Evolutionary conservation across 1,284 basidiomycete genomes (phyloP), one percentile per base, ranked within the genome.

Genomic region (Vanrija humicola): DNA sequence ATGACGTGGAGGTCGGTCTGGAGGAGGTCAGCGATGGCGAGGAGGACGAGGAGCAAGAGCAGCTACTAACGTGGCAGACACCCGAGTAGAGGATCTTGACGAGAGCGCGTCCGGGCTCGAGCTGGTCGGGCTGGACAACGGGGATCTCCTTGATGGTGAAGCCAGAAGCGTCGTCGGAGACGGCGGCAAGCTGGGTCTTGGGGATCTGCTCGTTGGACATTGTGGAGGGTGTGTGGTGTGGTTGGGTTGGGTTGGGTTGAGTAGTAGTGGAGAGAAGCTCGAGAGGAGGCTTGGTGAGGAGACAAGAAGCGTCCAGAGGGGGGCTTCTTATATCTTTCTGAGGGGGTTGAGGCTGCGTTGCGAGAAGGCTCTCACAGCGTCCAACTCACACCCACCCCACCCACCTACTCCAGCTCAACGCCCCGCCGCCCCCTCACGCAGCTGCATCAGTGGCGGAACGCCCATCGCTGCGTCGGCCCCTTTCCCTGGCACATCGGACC

Each of bases 1-100:
- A 82, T 70, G 29, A 86, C 86, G 67, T 90, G 88, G 12, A 90
- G 80, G 70, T 90, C 89, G 52, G 88, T 90, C 70, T 91, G 86
- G 74, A 10, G 3, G 34, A 12, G 34, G 52, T 53, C 26, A 52
- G 47, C 26, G 1, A 10, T n/a, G n/a, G 40, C 14, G 18, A 82
- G 79, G 51, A 23, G 16, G 38, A 45, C 10, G 15, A 45, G 9
- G n/a, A 42, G 40, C 10, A 28, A n/a, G 6, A 21, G 7, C 14
- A 7, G 10, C 6, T 18, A 55, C 48, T 47, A 28, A 62, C 58
- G 46, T 66, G 70, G 59, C 69, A 74, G 43, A 77, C 76, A 59
- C 88, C 89, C 15, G 86, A 84, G 78, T 84, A 74, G 40, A 64
- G 61, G 58, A 72, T 64, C 63, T 73, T 68, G 63, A 72, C 66